phyloP scores from a whole-genome alignment of 805 yeast genomes.

The Pichia exigua region DNA sequence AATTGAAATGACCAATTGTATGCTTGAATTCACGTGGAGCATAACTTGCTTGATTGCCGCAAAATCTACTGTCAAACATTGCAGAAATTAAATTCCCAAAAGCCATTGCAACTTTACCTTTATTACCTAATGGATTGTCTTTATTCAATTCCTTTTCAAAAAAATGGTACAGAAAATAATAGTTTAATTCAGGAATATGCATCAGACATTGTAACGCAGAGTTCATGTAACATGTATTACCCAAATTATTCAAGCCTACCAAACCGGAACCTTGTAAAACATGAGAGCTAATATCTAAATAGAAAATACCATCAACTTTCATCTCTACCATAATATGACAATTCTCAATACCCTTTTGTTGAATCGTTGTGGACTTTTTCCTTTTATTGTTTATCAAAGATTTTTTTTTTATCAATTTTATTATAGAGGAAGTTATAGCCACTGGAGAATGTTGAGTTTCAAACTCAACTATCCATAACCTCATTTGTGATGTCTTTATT shows the following conservation, averaged over 20 bases:
- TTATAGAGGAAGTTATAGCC: constrained; percentile 13
- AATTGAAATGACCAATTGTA: constrained; percentile 70
- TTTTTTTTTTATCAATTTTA: constrained; percentile 14
- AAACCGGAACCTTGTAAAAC: constrained; percentile 36
- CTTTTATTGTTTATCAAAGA: constrained; percentile 19
- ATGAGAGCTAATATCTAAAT: constrained; percentile 18
- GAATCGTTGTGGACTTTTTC: constrained; percentile 4
- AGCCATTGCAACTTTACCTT: constrained; percentile 71
- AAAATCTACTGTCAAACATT: constrained; percentile 36
- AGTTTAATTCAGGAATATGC: constrained; percentile 76
- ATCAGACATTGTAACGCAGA: constrained; percentile 85
- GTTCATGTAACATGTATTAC: constrained; percentile 93
- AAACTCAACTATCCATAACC: constrained; percentile 23
- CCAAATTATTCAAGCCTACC: constrained; percentile 62
- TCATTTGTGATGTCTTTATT: background rate
- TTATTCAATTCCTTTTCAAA: constrained; percentile 61
- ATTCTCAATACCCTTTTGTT: constrained; percentile 7
- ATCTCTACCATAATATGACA: constrained; percentile 22
- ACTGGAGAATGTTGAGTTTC: constrained; percentile 12
- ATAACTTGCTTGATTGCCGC: constrained; percentile 19
- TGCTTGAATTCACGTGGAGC: constrained; percentile 74
- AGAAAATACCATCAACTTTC: constrained; percentile 20
- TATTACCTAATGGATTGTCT: constrained; percentile 77
- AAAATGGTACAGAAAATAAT: constrained; percentile 60
- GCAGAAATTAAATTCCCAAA: constrained; percentile 64